Base-by-base conservation (phyloP, 352 stramenopile species). In the Pythium brachiatum region DNA sequence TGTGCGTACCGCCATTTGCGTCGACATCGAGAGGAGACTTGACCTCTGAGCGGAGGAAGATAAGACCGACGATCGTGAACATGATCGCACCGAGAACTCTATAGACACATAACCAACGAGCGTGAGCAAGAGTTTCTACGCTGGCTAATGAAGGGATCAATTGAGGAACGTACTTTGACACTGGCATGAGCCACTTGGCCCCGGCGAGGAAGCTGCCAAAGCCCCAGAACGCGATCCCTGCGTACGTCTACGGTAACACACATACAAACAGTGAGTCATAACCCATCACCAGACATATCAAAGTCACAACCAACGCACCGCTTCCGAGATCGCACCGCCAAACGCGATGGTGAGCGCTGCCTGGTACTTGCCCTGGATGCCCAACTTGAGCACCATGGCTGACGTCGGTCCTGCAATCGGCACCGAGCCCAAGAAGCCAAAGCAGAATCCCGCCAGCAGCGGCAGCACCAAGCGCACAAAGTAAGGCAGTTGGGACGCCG, bases 201-300 rank as follows among this genome's bases (percentile, higher is more conserved):
- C 88, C 86, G 1, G 85, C 86, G 32, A 96, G 68, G 54, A 96
- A 95, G 65, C 86, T 95, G 2, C 88, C 88, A 72, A 96, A 96
- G 21, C 88, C 88, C 88, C 88, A 96, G 50, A 95, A 96, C 44
- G 88, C 88, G 36, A 96, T 89, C 1, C 83, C 86, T 13, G 88
- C 88, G 48, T 96, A 96, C 34, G 86, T 94, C 87, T 55, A 60
- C 27, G 60, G 53, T 29, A 64, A 26, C 32, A 54, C 32, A n/a
- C 43, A 62, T 13, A 16, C 4, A 3, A 21, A 55, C 4, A 7
- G 43, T 47, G 23, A 43, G 31, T 41, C 21, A 21, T 29, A 27
- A 18, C n/a, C 9, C 46, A 20, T 36, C 16, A 43, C 29, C 29
- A 34, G n/a, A n/a, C n/a, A n/a, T n/a, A 12, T 36, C 21, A 18